These are phyloP conservation scores for Macrocystidia cucumis DNA, from an alignment of 1,284 basidiomycete species.

Conservation along the genomic window DNA sequence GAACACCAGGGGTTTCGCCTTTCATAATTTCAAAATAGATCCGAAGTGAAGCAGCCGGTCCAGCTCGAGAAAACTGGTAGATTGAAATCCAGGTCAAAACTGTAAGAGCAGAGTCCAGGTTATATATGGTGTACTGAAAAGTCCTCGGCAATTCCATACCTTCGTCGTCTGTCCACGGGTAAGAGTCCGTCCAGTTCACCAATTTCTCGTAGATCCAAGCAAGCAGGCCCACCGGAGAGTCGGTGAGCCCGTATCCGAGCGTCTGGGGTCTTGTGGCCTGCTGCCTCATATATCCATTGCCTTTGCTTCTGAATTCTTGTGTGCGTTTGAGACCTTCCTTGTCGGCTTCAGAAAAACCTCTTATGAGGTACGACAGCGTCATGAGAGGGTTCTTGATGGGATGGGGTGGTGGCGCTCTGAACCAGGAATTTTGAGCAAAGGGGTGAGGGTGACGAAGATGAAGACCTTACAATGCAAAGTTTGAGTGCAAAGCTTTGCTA, in stretches of 20 bases:
- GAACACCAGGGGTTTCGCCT: no score
- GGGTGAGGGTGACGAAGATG: constrained; percentile 16
- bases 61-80: constrained; percentile 47
- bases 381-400: constrained; percentile 8
- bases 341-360: constrained; percentile 21
- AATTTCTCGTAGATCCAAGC: constrained; percentile 60
- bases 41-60: constrained; percentile 41
- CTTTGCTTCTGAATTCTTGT: constrained; percentile 20
- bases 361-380: constrained; percentile 11
- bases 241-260: constrained; percentile 43
- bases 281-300: constrained; percentile 30
- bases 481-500: constrained; percentile 39
- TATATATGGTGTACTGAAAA: neutral
- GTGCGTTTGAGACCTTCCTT: constrained; percentile 25
- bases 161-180: constrained; percentile 42
- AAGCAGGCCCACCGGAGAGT: constrained; percentile 51
- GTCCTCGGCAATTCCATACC: constrained; percentile 14
- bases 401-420: no score
- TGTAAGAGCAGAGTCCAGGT: no score
- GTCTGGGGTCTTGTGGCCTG: constrained; percentile 48
- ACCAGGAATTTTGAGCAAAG: constrained; percentile 18
- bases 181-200: constrained; percentile 40
- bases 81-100: constrained; percentile 52
- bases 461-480: constrained; percentile 25
- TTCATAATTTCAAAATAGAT: constrained; percentile 38